A percentile compares a stretch with the other conserved stretches of the same genome.
Conservation (phyloP, 306 rosid genomes). For the Vigna radiata region DNA sequence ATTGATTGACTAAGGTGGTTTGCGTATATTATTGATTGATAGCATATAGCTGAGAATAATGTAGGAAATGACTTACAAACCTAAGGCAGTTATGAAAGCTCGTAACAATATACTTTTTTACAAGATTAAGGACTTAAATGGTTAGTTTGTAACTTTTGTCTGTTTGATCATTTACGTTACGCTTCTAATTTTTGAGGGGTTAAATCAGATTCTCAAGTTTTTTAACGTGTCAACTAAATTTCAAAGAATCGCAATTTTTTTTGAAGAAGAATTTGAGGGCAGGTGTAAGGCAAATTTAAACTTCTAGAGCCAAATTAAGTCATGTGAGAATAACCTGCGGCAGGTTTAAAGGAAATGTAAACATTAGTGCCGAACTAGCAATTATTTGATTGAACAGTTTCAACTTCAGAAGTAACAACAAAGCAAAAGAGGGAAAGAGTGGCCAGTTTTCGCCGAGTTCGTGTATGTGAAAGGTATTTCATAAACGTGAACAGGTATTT, state of each 20-base stretch:
- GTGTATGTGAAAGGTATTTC: not conserved
- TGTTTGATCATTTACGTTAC: no score
- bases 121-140: no score
- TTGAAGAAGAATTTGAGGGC: not conserved
- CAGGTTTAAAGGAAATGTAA: no score
- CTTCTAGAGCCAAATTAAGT: not conserved
- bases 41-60: not conserved
- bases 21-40: not conserved
- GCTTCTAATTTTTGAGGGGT: no score
- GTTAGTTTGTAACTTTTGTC: no score
- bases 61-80: not conserved
- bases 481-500: conserved; percentile 4
- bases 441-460: not conserved
- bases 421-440: not conserved
- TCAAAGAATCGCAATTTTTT: no score
- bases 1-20: no score
- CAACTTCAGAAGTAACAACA: not conserved
- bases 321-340: no score
- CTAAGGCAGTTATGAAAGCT: not conserved
- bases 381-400: not conserved
- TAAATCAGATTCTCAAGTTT: no score
- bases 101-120: not conserved
- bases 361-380: not conserved
- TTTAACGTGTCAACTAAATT: no score
- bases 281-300: not conserved